Percentiles rank a stretch among this genome's conserved stretches.
These are phyloP conservation scores for Beta corolliflora DNA, from an alignment of 179 eudicot species.

Conservation along the genomic window DNA sequence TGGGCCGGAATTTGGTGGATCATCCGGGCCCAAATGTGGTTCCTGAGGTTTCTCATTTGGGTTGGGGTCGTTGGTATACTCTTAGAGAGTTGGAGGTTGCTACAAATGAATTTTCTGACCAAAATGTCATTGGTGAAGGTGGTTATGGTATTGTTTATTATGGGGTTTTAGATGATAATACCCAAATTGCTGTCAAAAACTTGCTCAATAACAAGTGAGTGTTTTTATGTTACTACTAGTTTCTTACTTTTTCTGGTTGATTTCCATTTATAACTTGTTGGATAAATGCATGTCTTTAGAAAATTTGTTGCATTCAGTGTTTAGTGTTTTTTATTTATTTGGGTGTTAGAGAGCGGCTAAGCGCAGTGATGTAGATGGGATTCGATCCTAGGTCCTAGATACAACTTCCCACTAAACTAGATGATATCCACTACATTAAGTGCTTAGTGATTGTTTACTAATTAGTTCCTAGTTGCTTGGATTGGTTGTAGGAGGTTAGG, in stretches of 20 bases:
- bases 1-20: constrained; percentile 17
- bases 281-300: neutral
- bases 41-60: constrained; percentile 75
- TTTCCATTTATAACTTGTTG: neutral
- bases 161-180: constrained; percentile 51
- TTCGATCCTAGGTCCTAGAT: no score
- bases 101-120: constrained; percentile 57
- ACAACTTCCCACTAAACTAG: no score
- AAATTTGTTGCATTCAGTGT: neutral
- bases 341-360: no score
- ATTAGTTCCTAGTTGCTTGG: no score
- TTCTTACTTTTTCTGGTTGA: neutral
- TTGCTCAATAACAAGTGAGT: constrained; percentile 69
- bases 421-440: no score
- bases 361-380: no score
- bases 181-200: constrained; percentile 68
- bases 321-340: no score
- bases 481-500: neutral
- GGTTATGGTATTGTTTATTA: constrained; percentile 80
- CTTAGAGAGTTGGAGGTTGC: constrained; percentile 66
- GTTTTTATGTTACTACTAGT: neutral
- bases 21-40: constrained; percentile 27
- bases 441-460: neutral
- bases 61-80: constrained; percentile 85
- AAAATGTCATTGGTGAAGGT: constrained; percentile 78